A percentile compares a stretch with the other conserved stretches of the same genome.
Evolutionary conservation across 2,329 filamentous ascomycete genomes (phyloP).

Genomic region (Aspergillus spinulosporus): DNA sequence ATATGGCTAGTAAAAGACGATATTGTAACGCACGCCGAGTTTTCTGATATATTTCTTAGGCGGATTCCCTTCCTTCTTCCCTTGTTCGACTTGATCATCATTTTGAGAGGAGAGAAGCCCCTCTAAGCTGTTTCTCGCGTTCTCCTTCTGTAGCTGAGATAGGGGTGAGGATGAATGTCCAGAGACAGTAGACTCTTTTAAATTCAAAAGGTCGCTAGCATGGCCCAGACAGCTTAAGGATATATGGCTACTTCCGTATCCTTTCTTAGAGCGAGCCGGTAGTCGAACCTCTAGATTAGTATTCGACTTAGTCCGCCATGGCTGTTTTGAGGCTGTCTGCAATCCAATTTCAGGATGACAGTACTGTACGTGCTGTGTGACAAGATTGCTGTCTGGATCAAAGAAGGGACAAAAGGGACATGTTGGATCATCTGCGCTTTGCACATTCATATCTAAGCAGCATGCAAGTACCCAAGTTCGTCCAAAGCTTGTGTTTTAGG

Average conservation of each 20-base stretch:
- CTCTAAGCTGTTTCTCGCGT: no score
- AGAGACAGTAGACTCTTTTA: conserved; percentile 45
- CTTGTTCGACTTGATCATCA: background rate
- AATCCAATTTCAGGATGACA: conserved; percentile 45
- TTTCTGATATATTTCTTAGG: conserved; percentile 25
- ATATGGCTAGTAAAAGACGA: background rate
- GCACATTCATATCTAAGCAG: conserved; percentile 22
- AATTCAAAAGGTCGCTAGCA: background rate
- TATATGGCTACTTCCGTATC: background rate
- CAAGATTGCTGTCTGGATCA: conserved; percentile 40
- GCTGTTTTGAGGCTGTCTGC: conserved; percentile 27
- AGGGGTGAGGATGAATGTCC: conserved; percentile 36
- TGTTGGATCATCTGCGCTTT: conserved; percentile 20
- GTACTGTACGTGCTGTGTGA: conserved; percentile 47
- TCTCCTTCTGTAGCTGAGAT: background rate
- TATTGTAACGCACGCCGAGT: conserved; percentile 30
- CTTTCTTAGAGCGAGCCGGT: background rate
- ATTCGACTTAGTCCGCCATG: background rate
- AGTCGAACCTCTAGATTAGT: background rate
- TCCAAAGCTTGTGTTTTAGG: background rate
- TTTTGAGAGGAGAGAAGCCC: background rate
- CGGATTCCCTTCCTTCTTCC: background rate
- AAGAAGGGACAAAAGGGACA: conserved; percentile 51
- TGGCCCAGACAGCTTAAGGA: background rate
- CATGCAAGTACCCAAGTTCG: background rate